phyloP scores from a whole-genome alignment of 306 rosid genomes.

The Carpinus viminea region DNA sequence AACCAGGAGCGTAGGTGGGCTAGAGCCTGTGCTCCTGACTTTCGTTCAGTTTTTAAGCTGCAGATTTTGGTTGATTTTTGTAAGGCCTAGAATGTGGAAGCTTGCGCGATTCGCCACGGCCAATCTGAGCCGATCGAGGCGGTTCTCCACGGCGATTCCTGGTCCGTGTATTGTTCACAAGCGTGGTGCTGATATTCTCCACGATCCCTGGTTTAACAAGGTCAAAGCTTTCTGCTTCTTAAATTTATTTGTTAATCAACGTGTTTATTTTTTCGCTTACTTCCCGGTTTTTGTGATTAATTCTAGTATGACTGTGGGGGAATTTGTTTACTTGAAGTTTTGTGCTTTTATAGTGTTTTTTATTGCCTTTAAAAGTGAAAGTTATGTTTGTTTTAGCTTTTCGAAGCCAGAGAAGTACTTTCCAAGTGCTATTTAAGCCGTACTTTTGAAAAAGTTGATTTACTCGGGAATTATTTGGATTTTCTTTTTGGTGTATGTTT shows the following conservation, averaged over 20 bases:
- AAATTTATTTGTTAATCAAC: not conserved
- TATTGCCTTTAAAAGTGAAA: not conserved
- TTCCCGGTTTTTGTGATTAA: not conserved
- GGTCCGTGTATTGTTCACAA: conserved; percentile 93
- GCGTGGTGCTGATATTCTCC: conserved; percentile 98
- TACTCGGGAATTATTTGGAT: not conserved
- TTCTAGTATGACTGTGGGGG: not conserved
- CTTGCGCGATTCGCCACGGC: conserved; percentile 65
- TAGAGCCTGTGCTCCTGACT: conserved; percentile 3
- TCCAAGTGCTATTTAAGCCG: not conserved
- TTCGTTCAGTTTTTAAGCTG: not conserved
- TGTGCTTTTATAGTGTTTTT: not conserved
- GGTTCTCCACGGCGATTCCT: conserved; percentile 78
- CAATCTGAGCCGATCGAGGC: conserved; percentile 57
- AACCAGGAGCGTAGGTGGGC: not conserved
- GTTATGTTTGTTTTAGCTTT: not conserved
- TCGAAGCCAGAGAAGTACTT: not conserved
- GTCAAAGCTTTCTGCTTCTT: conserved; percentile 28
- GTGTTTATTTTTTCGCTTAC: not conserved
- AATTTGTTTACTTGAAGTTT: not conserved
- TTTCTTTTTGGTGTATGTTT: not conserved
- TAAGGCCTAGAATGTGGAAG: conserved; percentile 65
- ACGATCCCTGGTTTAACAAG: conserved; percentile 99
- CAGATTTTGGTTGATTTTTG: conserved; percentile 4
- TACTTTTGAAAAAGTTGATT: not conserved